These are phyloP conservation scores for Xerocomus brunneocitrinus DNA, from an alignment of 768 basidiomycete genomes.

Conservation along the genomic window DNA sequence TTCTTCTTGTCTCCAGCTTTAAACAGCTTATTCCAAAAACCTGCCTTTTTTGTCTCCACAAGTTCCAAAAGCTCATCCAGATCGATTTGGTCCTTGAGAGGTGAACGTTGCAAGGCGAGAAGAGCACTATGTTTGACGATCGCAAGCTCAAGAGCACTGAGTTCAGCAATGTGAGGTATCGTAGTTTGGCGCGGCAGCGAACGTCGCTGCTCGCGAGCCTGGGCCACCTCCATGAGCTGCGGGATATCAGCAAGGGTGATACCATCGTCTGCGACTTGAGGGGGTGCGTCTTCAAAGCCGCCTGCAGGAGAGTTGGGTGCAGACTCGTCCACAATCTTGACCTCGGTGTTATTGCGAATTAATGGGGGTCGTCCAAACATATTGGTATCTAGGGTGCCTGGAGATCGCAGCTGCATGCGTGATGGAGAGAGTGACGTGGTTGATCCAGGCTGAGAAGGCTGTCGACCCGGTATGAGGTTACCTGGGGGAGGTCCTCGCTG, in stretches of 20 bases:
- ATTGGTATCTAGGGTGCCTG: constrained; percentile 33
- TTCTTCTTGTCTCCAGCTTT: constrained; percentile 89
- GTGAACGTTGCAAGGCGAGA: constrained; percentile 69
- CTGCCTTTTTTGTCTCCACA: constrained; percentile 87
- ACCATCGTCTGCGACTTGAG: constrained; percentile 60
- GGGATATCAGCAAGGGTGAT: constrained; percentile 95
- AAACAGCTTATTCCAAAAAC: constrained; percentile 96
- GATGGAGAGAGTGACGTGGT: constrained; percentile 31
- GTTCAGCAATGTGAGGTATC: constrained; percentile 80
- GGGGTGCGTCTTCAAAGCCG: constrained; percentile 38
- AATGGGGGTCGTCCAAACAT: constrained; percentile 56
- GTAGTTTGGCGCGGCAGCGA: constrained; percentile 72
- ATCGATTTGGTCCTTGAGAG: constrained; percentile 78
- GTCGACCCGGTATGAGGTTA: constrained; percentile 33
- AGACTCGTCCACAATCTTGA: constrained; percentile 85
- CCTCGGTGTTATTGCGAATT: constrained; percentile 76
- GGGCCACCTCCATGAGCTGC: constrained; percentile 86
- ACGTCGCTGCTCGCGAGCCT: constrained; percentile 84
- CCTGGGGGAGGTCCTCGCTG: constrained; percentile 36
- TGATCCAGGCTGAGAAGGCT: constrained; percentile 32
- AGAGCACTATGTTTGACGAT: constrained; percentile 93
- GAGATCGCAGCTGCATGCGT: constrained; percentile 38
- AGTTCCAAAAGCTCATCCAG: constrained; percentile 92
- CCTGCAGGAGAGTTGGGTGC: constrained; percentile 66
- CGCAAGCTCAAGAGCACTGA: constrained; percentile 78